Evolutionary conservation across 805 yeast species (phyloP).

Genomic region (Ogataea nitratoaversa): DNA sequence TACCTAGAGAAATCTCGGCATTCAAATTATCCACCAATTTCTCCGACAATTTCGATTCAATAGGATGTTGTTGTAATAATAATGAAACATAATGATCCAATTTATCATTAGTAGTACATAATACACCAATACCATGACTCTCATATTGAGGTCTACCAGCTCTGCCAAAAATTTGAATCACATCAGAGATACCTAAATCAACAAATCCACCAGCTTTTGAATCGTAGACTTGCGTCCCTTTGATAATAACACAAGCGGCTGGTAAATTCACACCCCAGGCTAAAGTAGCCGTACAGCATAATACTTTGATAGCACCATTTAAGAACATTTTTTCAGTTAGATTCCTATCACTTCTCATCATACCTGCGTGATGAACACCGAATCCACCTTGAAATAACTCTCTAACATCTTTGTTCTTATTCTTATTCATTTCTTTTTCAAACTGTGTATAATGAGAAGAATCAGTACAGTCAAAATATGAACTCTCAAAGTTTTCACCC

Average conservation of each 20-base stretch:
- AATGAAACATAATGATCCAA: slow-evolving; percentile 86
- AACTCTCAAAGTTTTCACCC: slow-evolving; percentile 51
- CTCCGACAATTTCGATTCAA: slow-evolving; percentile 76
- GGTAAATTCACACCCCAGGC: slow-evolving; percentile 99
- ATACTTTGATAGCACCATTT: slow-evolving; percentile 79
- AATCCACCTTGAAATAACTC: slow-evolving; percentile 80
- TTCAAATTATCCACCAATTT: slow-evolving; percentile 88
- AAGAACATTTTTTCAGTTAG: slow-evolving; percentile 83
- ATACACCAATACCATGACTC: slow-evolving; percentile 84
- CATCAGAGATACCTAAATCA: slow-evolving; percentile 94
- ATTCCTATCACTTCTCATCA: slow-evolving; percentile 87
- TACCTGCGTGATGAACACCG: slow-evolving; percentile 97
- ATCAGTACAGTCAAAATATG: slow-evolving; percentile 54
- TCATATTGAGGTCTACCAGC: slow-evolving; percentile 99
- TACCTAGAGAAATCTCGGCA: slow-evolving; percentile 94
- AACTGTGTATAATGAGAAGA: slow-evolving; percentile 40
- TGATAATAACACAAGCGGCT: slow-evolving; percentile 94
- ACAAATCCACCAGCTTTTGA: slow-evolving; percentile 91
- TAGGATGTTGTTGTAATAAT: slow-evolving; percentile 92
- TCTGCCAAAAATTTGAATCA: slow-evolving; percentile 96
- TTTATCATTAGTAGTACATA: slow-evolving; percentile 77
- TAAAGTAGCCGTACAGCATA: slow-evolving; percentile 93
- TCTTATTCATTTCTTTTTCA: slow-evolving; percentile 63
- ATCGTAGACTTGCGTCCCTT: slow-evolving; percentile 95
- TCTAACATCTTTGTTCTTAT: slow-evolving; percentile 70